Percentiles rank a stretch among this genome's conserved stretches.
Conservation (phyloP, 257 asterid genomes). For the Ilex asprella region DNA sequence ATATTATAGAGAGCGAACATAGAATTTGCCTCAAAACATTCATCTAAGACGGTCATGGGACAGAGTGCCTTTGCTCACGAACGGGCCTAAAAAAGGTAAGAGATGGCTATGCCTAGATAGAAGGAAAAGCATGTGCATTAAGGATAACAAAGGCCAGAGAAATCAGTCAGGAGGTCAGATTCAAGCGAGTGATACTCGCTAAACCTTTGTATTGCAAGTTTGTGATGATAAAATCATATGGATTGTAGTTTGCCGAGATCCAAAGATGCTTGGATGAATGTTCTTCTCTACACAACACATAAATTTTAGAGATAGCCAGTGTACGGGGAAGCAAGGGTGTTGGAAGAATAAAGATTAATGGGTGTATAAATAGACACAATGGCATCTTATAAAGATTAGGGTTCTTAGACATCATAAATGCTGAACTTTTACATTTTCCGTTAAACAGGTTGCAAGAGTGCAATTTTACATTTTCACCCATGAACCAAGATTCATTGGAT, state of each 20-base stretch:
- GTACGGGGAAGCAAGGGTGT: too few relatives aligned
- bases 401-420: too few relatives aligned
- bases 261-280: not conserved
- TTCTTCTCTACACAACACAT: too few relatives aligned
- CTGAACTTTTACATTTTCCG: too few relatives aligned
- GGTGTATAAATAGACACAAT: too few relatives aligned
- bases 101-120: not conserved
- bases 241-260: not conserved
- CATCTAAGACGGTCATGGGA: slow-evolving; percentile 16
- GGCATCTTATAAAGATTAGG: too few relatives aligned
- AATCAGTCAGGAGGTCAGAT: slow-evolving; percentile 18
- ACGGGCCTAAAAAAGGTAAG: not conserved
- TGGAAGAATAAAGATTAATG: too few relatives aligned
- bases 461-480: too few relatives aligned
- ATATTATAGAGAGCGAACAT: slow-evolving; percentile 17
- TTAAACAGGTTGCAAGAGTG: too few relatives aligned
- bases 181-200: slow-evolving; percentile 35
- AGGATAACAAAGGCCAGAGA: slow-evolving; percentile 31
- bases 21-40: slow-evolving; percentile 39
- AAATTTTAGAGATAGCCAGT: too few relatives aligned
- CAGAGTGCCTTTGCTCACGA: slow-evolving; percentile 33
- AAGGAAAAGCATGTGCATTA: not conserved
- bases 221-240: not conserved
- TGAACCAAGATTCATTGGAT: too few relatives aligned
- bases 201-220: not conserved